Evolutionary conservation across 495 filamentous ascomycete species (phyloP), one percentile per base, ranked within the genome.

Genomic region (Penicillium bovifimosum): DNA sequence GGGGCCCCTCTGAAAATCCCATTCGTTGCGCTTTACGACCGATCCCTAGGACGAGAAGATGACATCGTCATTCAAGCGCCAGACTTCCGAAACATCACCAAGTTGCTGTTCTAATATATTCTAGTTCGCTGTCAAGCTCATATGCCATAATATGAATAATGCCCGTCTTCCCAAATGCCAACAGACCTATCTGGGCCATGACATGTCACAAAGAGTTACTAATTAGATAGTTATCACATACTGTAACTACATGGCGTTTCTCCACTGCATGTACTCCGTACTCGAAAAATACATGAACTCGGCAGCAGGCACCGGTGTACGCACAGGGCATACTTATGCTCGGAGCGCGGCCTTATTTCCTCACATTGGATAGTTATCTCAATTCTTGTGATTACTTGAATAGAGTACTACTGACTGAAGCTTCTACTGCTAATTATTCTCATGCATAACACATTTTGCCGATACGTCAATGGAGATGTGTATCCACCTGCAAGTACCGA

Each of bases 241-340:
- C n/a, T n/a, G n/a, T n/a, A n/a, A n/a, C n/a, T 38, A 13, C 27
- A 27, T 27, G 27, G 27, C 27, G 41, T 27, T 17, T 17, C 41
- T 17, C 41, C 13, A 29, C 27, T 13, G 13, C 16, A 28, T 8
- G 13, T 42, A 14, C 10, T 13, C 14, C 1, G 31, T 38, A 20
- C 26, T 34, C 46, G 48, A 51, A 42, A 35, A 47, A 47, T 47
- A 48, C 45, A 14, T 16, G 38, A 48, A 48, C 13, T 34, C 45
- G 45, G 38, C 42, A 29, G n/a, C 9, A 6, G 17, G 14, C 46
- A 24, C 32, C 49, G 9, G 43, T 20, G 32, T 34, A 14, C 16
- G 42, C 42, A 32, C 10, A 24, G 46, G 5, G 16, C 31, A 32
- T 13, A 46, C 18, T 17, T 34, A 34, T 6, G 5, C 8, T 10